phyloP scores from a whole-genome alignment of 78 protist species.

The Andalucia godoyi region DNA sequence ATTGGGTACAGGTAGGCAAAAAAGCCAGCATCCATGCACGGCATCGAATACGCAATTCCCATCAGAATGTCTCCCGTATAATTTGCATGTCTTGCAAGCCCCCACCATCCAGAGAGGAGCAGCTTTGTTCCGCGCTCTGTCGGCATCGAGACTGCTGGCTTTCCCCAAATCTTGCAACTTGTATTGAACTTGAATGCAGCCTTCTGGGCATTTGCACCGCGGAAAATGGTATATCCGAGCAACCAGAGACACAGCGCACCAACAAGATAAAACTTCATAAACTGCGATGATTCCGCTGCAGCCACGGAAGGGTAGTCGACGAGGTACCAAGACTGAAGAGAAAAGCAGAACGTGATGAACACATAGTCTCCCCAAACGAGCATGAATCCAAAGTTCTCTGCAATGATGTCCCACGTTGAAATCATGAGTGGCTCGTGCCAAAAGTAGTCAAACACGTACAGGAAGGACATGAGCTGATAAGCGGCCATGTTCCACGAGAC shows the following conservation, averaged over 20 bases:
- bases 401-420: not conserved
- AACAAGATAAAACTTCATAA: too few species aligned
- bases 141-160: not conserved
- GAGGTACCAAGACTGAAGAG: not conserved
- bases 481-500: too few species aligned
- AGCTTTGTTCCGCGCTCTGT: slow-evolving; percentile 25
- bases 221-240: slow-evolving; percentile 62
- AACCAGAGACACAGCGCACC: not conserved
- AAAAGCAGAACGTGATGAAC: not conserved
- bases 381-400: not conserved
- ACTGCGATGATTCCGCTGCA: too few species aligned
- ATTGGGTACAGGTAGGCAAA: slow-evolving; percentile 67
- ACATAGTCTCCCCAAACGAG: not conserved
- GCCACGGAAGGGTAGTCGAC: not conserved
- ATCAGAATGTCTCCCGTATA: slow-evolving; percentile 77
- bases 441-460: not conserved
- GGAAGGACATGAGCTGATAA: not conserved
- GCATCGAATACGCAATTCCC: slow-evolving; percentile 49
- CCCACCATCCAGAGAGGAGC: slow-evolving; percentile 85
- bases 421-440: not conserved
- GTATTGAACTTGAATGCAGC: slow-evolving; percentile 72
- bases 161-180: not conserved
- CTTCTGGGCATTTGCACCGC: slow-evolving; percentile 73
- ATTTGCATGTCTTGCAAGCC: slow-evolving; percentile 78
- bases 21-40: slow-evolving; percentile 14